Percentiles rank a stretch among this genome's conserved stretches.
phyloP scores from a whole-genome alignment of 2,329 filamentous ascomycete species.

The Neonectria sp. region DNA sequence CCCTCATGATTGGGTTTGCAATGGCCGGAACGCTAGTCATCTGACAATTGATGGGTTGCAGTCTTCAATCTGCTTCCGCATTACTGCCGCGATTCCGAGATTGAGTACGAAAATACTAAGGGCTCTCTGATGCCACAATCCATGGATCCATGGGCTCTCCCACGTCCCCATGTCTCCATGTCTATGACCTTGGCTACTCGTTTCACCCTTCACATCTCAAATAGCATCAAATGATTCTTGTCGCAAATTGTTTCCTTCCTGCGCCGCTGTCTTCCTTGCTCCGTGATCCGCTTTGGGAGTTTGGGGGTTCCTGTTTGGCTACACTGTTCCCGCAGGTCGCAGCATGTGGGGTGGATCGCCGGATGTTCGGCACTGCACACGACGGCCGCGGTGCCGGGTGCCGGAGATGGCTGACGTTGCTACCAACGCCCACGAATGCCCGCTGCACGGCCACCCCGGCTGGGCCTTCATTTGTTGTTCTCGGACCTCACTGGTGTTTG shows the following conservation, averaged over 20 bases:
- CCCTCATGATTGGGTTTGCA: not conserved
- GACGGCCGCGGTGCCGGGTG: slow-evolving; percentile 39
- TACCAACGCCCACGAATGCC: slow-evolving; percentile 31
- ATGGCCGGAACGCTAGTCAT: slow-evolving; percentile 50
- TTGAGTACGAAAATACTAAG: slow-evolving; percentile 60
- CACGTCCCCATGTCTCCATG: slow-evolving; percentile 33
- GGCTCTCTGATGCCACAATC: slow-evolving; percentile 73
- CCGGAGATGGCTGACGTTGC: slow-evolving; percentile 41
- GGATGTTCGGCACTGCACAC: slow-evolving; percentile 48
- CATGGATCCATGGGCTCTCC: slow-evolving; percentile 38
- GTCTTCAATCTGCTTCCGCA: slow-evolving; percentile 67
- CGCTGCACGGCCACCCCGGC: slow-evolving; percentile 30
- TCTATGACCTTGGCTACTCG: slow-evolving; percentile 70
- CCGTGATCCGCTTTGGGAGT: slow-evolving; percentile 9
- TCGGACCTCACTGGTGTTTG: slow-evolving; percentile 7
- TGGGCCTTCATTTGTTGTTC: slow-evolving; percentile 40
- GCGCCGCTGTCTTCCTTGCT: slow-evolving; percentile 1
- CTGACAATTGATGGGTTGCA: slow-evolving; percentile 70
- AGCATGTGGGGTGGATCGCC: slow-evolving; percentile 38
- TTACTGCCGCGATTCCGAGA: slow-evolving; percentile 71
- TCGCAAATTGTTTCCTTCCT: slow-evolving; percentile 7
- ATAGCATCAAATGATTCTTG: slow-evolving; percentile 5
- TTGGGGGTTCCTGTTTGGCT: slow-evolving; percentile 3
- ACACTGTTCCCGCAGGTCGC: slow-evolving; percentile 19
- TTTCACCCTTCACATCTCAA: slow-evolving; percentile 73